Percentiles rank a stretch among this genome's conserved stretches.
Evolutionary conservation across 1,139 yeast species (phyloP).

Genomic region (Kodamaea alishanica): DNA sequence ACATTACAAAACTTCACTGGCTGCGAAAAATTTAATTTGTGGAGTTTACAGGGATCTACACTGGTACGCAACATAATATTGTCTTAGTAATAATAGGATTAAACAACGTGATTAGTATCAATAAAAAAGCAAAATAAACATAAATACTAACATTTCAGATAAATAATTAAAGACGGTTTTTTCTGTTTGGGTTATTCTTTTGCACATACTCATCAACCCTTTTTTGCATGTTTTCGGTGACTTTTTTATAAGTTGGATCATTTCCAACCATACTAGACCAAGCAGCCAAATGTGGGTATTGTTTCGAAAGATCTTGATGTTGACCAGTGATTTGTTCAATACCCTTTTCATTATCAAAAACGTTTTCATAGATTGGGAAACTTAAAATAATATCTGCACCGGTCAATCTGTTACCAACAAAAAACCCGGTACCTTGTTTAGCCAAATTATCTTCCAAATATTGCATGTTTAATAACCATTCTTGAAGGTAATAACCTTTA

Average conservation of each 20-base stretch:
- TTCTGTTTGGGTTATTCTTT: background rate
- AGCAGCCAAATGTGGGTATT: constrained; percentile 32
- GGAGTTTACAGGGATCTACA: no score
- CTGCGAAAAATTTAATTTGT: no score
- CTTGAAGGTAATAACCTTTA: constrained; percentile 40
- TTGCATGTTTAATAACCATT: constrained; percentile 38
- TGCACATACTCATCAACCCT: constrained; percentile 18
- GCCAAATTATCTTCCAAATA: constrained; percentile 39
- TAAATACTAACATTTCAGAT: background rate
- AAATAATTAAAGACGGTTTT: background rate
- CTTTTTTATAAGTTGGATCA: constrained; percentile 31
- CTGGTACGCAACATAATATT: no score
- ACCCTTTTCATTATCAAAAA: constrained; percentile 40
- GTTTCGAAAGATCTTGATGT: constrained; percentile 28
- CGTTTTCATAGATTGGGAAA: constrained; percentile 41
- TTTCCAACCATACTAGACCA: constrained; percentile 36
- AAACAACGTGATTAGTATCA: no score
- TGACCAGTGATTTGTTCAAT: constrained; percentile 34
- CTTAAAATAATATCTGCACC: constrained; percentile 58
- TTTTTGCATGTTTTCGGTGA: constrained; percentile 27
- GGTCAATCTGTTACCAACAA: constrained; percentile 53
- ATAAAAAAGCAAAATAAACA: no score
- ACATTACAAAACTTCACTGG: no score
- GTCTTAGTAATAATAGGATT: no score
- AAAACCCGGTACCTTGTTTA: constrained; percentile 42